Conservation (phyloP, 2,329 filamentous ascomycete species). For the Knoxdaviesia proteae region DNA sequence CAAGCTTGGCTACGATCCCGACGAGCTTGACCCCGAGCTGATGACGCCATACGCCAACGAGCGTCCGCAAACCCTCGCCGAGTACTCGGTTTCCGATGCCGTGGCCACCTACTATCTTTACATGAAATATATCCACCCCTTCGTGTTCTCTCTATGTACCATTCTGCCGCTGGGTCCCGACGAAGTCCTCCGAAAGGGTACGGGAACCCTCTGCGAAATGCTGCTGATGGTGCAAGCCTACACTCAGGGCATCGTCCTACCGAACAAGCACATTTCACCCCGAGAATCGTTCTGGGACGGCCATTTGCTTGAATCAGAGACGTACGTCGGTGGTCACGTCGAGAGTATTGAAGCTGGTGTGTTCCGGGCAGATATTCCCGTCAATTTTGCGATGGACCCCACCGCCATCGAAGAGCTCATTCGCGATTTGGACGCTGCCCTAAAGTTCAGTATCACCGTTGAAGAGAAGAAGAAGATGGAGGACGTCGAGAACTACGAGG, state of each 20-base stretch:
- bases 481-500: slow-evolving; percentile 62
- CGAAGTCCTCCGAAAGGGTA: slow-evolving; percentile 84
- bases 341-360: slow-evolving; percentile 98
- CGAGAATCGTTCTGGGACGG: slow-evolving; percentile 94
- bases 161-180: slow-evolving; percentile 87
- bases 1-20: slow-evolving; percentile 94
- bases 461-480: slow-evolving; percentile 69
- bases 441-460: slow-evolving; percentile 70
- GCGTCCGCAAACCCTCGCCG: slow-evolving; percentile 78
- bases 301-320: slow-evolving; percentile 88
- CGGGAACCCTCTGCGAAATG: slow-evolving; percentile 98
- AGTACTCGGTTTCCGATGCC: slow-evolving; percentile 97
- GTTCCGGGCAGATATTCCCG: slow-evolving; percentile 86
- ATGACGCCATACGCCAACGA: slow-evolving; percentile 90
- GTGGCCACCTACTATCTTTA: slow-evolving; percentile 98
- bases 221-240: slow-evolving; percentile 97
- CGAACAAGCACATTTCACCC: slow-evolving; percentile 85
- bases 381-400: slow-evolving; percentile 81
- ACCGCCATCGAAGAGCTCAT: slow-evolving; percentile 78
- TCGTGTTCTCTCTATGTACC: slow-evolving; percentile 95
- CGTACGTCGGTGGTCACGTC: slow-evolving; percentile 94
- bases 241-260: slow-evolving; percentile 71
- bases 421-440: slow-evolving; percentile 64
- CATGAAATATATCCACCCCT: slow-evolving; percentile 99
- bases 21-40: slow-evolving; percentile 89